phyloP scores from a whole-genome alignment of 805 yeast species.

The Myxozyma vanderwaltii region DNA sequence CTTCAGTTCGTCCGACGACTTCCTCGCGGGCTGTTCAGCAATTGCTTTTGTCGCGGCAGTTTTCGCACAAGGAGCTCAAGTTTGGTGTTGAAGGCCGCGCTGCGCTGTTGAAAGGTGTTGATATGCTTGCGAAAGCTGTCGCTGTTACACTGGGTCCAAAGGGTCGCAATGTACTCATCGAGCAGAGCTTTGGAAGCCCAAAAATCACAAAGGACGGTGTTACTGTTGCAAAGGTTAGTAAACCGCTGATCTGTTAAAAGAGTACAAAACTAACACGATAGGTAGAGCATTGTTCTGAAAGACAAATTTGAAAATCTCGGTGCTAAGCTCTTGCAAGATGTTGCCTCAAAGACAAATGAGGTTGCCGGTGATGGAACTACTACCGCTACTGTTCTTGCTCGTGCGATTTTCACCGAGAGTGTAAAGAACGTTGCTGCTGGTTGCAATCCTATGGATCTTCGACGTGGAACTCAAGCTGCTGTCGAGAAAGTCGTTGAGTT shows the following conservation, averaged over 20 bases:
- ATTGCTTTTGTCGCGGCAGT: conserved; percentile 17
- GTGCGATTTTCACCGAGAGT: conserved; percentile 91
- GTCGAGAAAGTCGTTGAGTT: conserved; percentile 88
- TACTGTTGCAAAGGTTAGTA: conserved; percentile 71
- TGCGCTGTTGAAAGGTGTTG: conserved; percentile 89
- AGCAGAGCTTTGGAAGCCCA: conserved; percentile 95
- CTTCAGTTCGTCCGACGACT: conserved; percentile 5
- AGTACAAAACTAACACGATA: neutral
- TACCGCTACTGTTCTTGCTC: conserved; percentile 93
- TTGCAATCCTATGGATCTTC: conserved; percentile 96
- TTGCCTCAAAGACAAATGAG: conserved; percentile 95
- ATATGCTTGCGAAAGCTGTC: conserved; percentile 92
- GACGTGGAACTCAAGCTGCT: conserved; percentile 97
- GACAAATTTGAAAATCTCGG: conserved; percentile 97
- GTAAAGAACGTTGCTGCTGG: conserved; percentile 98
- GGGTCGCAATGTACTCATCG: conserved; percentile 95
- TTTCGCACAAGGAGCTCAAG: conserved; percentile 81
- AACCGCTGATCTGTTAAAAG: neutral
- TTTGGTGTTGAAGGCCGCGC: conserved; percentile 98
- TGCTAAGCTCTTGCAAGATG: conserved; percentile 86
- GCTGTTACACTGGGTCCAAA: conserved; percentile 96
- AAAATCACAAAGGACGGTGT: conserved; percentile 99
- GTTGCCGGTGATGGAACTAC: conserved; percentile 99
- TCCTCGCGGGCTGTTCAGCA: conserved; percentile 9
- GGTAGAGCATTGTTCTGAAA: conserved; percentile 55